Evolutionary conservation across 1,284 basidiomycete species (phyloP), one percentile per base, ranked within the genome.

Genomic region (Cerrena zonata): DNA sequence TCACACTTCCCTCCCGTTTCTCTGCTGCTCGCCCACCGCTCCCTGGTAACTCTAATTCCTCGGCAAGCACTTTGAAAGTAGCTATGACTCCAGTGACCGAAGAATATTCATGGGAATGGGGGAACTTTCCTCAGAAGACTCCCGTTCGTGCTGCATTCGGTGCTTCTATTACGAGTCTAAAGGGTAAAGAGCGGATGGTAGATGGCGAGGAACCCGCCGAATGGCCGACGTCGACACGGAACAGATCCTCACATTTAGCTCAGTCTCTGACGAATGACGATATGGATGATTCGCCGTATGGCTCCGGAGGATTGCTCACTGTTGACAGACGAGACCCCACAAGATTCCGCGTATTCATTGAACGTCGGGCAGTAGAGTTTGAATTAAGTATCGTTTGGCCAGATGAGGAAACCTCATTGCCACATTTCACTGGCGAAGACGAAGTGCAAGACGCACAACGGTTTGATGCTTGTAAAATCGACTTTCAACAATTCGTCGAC

Each of bases 31-130:
- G 52, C 53, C 60, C 51, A 38, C 61, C 46, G 38, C 41, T 47
- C 25, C 19, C 41, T 34, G 15, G 30, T 15, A 15, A 34, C 30
- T 34, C 30, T 7, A 34, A 7, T 34, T 7, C 30, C 30, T 34
- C 30, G 7, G 15, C 30, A 4, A 51, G 52, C 48, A 26, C 49
- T 11, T n/a, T 56, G 7, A 53, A 49, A 26, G 48, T 48, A 23
- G 19, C 48, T 21, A 36, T 52, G 15, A 52, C 62, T 3, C 34
- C 58, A 11, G 56, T 63, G 0, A 57, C 75, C 2, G 80, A 80
- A 50, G 82, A 86, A 60, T 90, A 90, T 61, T 85, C 84, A 2
- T 91, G 88, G 89, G 88, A 91, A 57, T 90, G 88, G 89, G 88
- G 88, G 30, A 82, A 77, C 18, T 89, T 91, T 60, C 89, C 88